Base-by-base conservation (phyloP, 192 early-diverging fungal genomes). In the Pecoramyces ruminantium region DNA sequence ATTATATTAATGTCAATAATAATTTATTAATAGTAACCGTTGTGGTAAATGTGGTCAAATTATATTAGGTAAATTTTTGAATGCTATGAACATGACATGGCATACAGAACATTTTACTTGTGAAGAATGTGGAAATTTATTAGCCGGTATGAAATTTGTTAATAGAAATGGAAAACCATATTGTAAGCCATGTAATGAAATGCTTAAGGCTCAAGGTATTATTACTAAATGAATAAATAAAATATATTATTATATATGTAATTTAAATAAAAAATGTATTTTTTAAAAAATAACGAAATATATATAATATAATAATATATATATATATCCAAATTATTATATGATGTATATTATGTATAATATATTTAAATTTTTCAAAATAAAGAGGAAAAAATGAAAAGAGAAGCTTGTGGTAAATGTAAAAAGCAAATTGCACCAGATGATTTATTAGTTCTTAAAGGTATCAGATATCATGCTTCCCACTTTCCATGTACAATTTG, bases 41-140 rank as follows among this genome's bases (percentile, higher is more conserved):
- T 88, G 87, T 81, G 83, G 81, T 42, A 81, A 81, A 30, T 88
- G 87, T 81, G 84, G 83, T 29, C 83, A 86, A 81, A 77, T 87
- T 77, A 88, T 88, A 14, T 40, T 78, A 6, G 89, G 87, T 16
- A 85, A 86, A 77, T 86, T 83, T 79, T 84, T 89, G 8, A 84
- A 82, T 17, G 89, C 88, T 27, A 79, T 88, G 29, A 86, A 87
- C 6, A 79, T 82, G 77, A 87, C 86, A 77, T 90, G 88, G 87
- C 89, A 90, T 82, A 77, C 86, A 12, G 85, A 87, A 18, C 88
- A 89, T 58, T 90, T 90, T 79, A 81, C 82, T 29, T 90, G 84
- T 78, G 79, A 38, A 38, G 16, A n/a, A 29, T 79, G 80, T 78
- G 42, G 79, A 84, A 79, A 80, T 82, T 9, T 42, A 77, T 16